phyloP scores from a whole-genome alignment of 371 early-diverging fungal species.

The Apophysomyces elegans region DNA sequence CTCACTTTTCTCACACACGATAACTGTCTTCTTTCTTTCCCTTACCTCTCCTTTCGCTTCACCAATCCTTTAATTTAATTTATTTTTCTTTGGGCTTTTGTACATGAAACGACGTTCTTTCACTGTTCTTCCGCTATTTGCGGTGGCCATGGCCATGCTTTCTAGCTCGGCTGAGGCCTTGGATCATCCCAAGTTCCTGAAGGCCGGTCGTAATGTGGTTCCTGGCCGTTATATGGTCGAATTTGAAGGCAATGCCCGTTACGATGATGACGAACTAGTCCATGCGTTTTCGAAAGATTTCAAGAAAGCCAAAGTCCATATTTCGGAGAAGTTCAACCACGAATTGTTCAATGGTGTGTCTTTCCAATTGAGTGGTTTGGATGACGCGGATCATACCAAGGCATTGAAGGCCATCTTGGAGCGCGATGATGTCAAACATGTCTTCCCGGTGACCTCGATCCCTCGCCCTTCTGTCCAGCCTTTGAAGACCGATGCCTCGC shows the following conservation, averaged over 20 bases:
- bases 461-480: slow-evolving; percentile 32
- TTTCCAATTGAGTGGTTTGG: slow-evolving; percentile 25
- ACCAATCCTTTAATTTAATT: too few species aligned
- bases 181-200: slow-evolving; percentile 29
- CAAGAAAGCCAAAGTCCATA: slow-evolving; percentile 26
- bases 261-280: slow-evolving; percentile 19
- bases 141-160: slow-evolving; percentile 30
- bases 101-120: slow-evolving; percentile 28
- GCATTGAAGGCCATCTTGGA: slow-evolving; percentile 24
- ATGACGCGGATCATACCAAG: slow-evolving; percentile 6
- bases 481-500: background rate
- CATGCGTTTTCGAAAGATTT: slow-evolving; percentile 27
- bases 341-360: slow-evolving; percentile 41
- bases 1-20: too few species aligned
- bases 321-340: slow-evolving; percentile 35
- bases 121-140: slow-evolving; percentile 19
- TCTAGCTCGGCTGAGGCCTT: slow-evolving; percentile 24
- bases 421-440: slow-evolving; percentile 24
- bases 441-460: slow-evolving; percentile 34
- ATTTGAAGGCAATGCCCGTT: slow-evolving; percentile 19
- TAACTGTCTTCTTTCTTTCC: background rate
- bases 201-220: slow-evolving; percentile 15
- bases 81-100: slow-evolving; percentile 1
- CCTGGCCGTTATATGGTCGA: slow-evolving; percentile 46
- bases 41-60: slow-evolving; percentile 3